Evolutionary conservation across 352 stramenopile genomes (phyloP), one percentile per base, ranked within the genome.

Genomic region (Phytophthora parvispora): DNA sequence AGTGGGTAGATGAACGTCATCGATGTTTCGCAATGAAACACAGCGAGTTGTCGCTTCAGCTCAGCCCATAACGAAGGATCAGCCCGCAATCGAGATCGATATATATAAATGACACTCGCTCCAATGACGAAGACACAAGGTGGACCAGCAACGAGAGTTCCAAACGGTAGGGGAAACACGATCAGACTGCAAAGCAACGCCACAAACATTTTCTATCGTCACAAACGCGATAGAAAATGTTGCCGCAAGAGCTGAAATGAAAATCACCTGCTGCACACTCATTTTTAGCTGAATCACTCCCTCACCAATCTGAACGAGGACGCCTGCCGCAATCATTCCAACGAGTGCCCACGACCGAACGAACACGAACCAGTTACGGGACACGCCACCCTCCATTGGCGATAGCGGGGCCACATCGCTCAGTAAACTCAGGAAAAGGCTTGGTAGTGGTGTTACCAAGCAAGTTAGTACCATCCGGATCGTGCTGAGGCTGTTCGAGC

Each of bases 151-250:
- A 80, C n/a, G 0, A 78, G 42, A 2, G 80, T 48, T 20, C 65
- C 67, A 54, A 86, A 86, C 5, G 75, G 69, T 4, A 83, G 8
- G 7, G 68, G 74, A 28, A 78, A 81, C 2, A 64, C 72, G 5
- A 74, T 68, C 29, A 53, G 13, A 27, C 9, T 18, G 22, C 45
- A 31, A 15, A 31, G 9, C 20, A 51, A 27, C 1, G 36, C 38
- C 18, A 32, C 29, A 9, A n/a, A n/a, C n/a, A n/a, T n/a, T n/a
- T n/a, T n/a, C n/a, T n/a, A n/a, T n/a, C n/a, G n/a, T n/a, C n/a
- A n/a, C n/a, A n/a, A 52, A 22, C 5, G 25, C 31, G 15, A 69
- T 51, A 1, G 40, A 7, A 7, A 47, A 6, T 47, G 40, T 47
- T 25, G 40, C 40, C 8, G 40, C 40, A n/a, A 47, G 40, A 2